Evolutionary conservation across 2,329 filamentous ascomycete species (phyloP).

Genomic region (Ceratocystis harringtonii): DNA sequence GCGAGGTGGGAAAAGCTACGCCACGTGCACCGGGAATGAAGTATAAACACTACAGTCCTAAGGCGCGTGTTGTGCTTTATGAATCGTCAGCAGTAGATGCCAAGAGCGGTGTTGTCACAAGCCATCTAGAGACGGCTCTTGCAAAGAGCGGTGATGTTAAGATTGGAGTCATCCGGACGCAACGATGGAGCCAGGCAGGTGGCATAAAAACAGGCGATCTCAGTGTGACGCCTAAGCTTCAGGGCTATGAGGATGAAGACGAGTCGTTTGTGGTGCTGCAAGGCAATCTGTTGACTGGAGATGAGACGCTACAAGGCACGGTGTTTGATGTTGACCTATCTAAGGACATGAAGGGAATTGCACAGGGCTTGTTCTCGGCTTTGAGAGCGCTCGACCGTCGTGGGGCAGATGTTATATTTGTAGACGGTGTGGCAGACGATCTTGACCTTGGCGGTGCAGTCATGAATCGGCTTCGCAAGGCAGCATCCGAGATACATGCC

Average conservation of each 20-base stretch:
- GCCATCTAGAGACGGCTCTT: constrained; percentile 25
- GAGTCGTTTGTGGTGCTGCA: constrained; percentile 28
- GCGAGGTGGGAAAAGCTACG: constrained; percentile 44
- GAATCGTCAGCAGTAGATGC: constrained; percentile 37
- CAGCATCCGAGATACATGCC: constrained; percentile 45
- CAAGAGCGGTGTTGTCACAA: constrained; percentile 25
- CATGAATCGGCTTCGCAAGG: constrained; percentile 72
- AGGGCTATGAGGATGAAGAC: constrained; percentile 21
- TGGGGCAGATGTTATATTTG: constrained; percentile 68
- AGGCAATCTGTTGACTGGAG: constrained; percentile 26
- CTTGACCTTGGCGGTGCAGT: constrained; percentile 74
- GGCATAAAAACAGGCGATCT: constrained; percentile 27
- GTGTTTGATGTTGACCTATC: constrained; percentile 63
- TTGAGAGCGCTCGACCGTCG: constrained; percentile 70
- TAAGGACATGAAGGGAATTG: constrained; percentile 54
- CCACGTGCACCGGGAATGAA: constrained; percentile 96
- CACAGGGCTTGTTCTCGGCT: constrained; percentile 75
- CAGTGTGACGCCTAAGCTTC: constrained; percentile 20
- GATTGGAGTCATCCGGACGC: constrained; percentile 42
- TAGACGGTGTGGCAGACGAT: constrained; percentile 72
- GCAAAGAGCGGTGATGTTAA: constrained; percentile 18
- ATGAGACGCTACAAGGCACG: constrained; percentile 26
- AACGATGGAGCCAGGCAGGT: constrained; percentile 34
- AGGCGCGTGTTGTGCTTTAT: constrained; percentile 71
- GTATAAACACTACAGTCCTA: constrained; percentile 93